Percentiles rank a stretch among this genome's conserved stretches.
These are phyloP conservation scores for Xerocomellus amylosporus DNA, from an alignment of 768 basidiomycete species.

Conservation along the genomic window DNA sequence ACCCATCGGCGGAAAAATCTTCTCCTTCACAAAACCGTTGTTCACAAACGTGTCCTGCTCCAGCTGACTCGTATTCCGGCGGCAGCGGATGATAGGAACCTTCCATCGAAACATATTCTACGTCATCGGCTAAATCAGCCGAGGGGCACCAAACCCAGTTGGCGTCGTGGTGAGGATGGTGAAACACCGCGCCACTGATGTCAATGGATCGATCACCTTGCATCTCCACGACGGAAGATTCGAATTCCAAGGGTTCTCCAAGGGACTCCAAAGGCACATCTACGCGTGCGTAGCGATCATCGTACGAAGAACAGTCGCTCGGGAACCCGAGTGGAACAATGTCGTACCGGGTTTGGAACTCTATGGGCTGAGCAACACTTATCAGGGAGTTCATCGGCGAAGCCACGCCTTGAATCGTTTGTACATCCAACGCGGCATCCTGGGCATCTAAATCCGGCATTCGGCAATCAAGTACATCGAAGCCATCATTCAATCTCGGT, in stretches of 20 bases:
- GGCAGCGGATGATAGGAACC: background rate
- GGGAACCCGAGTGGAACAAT: slow-evolving; percentile 7
- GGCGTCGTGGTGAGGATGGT: background rate
- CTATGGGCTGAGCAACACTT: slow-evolving; percentile 3
- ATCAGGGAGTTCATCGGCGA: slow-evolving; percentile 6
- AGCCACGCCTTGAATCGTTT: background rate
- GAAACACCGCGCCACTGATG: background rate
- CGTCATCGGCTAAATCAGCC: slow-evolving; percentile 1
- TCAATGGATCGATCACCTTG: background rate
- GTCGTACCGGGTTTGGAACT: slow-evolving; percentile 12
- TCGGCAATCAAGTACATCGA: background rate
- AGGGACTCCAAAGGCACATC: background rate
- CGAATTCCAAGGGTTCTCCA: background rate
- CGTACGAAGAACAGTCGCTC: slow-evolving; percentile 10
- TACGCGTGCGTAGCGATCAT: background rate
- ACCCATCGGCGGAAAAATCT: background rate
- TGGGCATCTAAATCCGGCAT: background rate
- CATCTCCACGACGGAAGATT: background rate
- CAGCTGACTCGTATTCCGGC: background rate
- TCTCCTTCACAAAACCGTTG: background rate
- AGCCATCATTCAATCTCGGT: background rate
- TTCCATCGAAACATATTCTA: background rate
- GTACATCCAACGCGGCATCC: background rate
- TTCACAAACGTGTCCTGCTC: background rate
- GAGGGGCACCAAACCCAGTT: background rate